A percentile compares a stretch with the other conserved stretches of the same genome.
phyloP scores from a whole-genome alignment of 805 yeast genomes.

The Nematodospora valgi region DNA sequence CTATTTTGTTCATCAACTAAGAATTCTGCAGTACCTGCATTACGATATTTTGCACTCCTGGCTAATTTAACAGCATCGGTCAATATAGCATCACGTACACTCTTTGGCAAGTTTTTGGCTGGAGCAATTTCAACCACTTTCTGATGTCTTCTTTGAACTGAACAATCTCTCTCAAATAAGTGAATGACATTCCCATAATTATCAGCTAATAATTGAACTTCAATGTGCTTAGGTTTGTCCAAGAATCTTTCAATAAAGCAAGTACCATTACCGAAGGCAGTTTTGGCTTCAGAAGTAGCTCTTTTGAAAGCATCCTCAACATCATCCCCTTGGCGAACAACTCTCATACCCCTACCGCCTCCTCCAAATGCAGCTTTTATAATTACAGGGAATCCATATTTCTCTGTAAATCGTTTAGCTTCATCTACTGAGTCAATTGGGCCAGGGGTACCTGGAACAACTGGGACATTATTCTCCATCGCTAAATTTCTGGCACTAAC shows the following conservation, averaged over 20 bases:
- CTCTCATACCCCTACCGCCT: slow-evolving; percentile 99
- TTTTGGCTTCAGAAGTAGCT: slow-evolving; percentile 89
- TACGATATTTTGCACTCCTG: slow-evolving; percentile 80
- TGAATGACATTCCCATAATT: slow-evolving; percentile 92
- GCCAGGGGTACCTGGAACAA: slow-evolving; percentile 97
- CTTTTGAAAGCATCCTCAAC: slow-evolving; percentile 87
- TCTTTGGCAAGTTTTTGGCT: slow-evolving; percentile 80
- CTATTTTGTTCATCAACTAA: slow-evolving; percentile 89
- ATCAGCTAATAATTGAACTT: slow-evolving; percentile 94
- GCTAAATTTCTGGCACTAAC: slow-evolving; percentile 93
- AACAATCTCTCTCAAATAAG: slow-evolving; percentile 95
- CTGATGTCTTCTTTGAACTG: slow-evolving; percentile 99
- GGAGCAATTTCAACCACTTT: slow-evolving; percentile 99
- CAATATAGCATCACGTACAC: slow-evolving; percentile 86
- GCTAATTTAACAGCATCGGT: slow-evolving; percentile 95
- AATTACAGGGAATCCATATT: slow-evolving; percentile 93
- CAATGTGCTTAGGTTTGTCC: slow-evolving; percentile 95
- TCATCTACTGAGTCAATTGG: slow-evolving; percentile 81
- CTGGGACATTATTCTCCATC: slow-evolving; percentile 76
- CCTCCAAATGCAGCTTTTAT: slow-evolving; percentile 99
- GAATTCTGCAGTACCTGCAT: slow-evolving; percentile 99
- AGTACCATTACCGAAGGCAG: slow-evolving; percentile 98
- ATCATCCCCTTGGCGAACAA: slow-evolving; percentile 93
- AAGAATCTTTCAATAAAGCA: slow-evolving; percentile 95
- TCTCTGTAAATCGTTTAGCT: slow-evolving; percentile 72